Percentiles rank a stretch among this genome's conserved stretches.
These are phyloP conservation scores for Rhododendron kiyosumense DNA, from an alignment of 148 eudicot genomes.

Conservation along the genomic window DNA sequence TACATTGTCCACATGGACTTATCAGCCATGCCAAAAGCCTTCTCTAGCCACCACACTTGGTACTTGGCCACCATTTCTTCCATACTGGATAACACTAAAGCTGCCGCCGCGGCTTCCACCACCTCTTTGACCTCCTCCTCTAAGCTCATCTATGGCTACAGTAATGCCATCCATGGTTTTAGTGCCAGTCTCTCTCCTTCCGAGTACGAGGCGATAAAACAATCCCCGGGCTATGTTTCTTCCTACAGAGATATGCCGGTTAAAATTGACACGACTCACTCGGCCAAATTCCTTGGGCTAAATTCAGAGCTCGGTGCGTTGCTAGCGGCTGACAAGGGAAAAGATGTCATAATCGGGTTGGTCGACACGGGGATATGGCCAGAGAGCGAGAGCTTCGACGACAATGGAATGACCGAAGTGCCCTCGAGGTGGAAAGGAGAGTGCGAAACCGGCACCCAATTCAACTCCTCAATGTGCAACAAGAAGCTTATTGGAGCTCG, in stretches of 20 bases:
- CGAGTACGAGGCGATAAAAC: slow-evolving; percentile 34
- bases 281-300: slow-evolving; percentile 43
- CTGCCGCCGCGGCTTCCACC: neutral
- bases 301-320: slow-evolving; percentile 32
- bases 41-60: slow-evolving; percentile 48
- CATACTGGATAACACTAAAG: neutral
- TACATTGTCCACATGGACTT: slow-evolving; percentile 59
- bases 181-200: slow-evolving; percentile 36
- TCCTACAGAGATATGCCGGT: slow-evolving; percentile 28
- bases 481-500: slow-evolving; percentile 65
- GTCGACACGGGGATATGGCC: slow-evolving; percentile 69
- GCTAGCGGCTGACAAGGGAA: slow-evolving; percentile 47
- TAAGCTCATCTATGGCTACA: slow-evolving; percentile 35
- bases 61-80: slow-evolving; percentile 38
- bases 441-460: slow-evolving; percentile 38
- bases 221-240: slow-evolving; percentile 33
- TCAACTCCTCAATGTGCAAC: slow-evolving; percentile 47
- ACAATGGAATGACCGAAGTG: slow-evolving; percentile 34
- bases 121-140: neutral
- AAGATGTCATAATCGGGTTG: slow-evolving; percentile 46
- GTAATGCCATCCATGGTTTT: slow-evolving; percentile 49
- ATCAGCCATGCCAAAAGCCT: slow-evolving; percentile 47
- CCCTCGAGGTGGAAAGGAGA: slow-evolving; percentile 48
- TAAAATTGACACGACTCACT: slow-evolving; percentile 47
- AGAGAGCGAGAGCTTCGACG: slow-evolving; percentile 49